Conservation (phyloP, 2,329 filamentous ascomycete genomes). For the Setomelanomma holmii region DNA sequence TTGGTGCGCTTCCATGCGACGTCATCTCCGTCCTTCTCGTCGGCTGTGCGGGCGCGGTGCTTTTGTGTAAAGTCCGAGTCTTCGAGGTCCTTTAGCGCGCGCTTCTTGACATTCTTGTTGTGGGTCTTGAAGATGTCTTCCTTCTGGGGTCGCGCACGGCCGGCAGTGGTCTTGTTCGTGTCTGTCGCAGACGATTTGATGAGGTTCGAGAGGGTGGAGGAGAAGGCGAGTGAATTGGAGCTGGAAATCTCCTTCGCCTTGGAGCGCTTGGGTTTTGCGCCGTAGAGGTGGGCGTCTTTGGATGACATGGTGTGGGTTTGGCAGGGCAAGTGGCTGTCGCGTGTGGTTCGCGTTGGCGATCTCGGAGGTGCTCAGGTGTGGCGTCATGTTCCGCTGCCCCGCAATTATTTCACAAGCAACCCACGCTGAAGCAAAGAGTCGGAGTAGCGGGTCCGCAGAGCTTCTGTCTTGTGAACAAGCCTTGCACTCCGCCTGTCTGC, state of each 20-base stretch:
- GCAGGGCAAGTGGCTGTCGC: slow-evolving; percentile 4
- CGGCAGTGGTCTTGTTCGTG: slow-evolving; percentile 53
- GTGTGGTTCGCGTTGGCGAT: slow-evolving; percentile 25
- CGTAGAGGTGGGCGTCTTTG: slow-evolving; percentile 76
- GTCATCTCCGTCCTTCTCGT: slow-evolving; percentile 63
- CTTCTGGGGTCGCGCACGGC: slow-evolving; percentile 65
- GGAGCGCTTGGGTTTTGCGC: slow-evolving; percentile 68
- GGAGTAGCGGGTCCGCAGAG: slow-evolving; percentile 13
- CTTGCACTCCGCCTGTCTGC: background rate
- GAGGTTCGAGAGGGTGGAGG: slow-evolving; percentile 83
- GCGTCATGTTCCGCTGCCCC: slow-evolving; percentile 22
- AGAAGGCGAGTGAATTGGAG: slow-evolving; percentile 80
- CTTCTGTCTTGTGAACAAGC: background rate
- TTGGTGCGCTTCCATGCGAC: slow-evolving; percentile 70
- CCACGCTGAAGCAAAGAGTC: slow-evolving; percentile 19
- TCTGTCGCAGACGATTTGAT: slow-evolving; percentile 63
- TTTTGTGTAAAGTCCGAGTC: slow-evolving; percentile 67
- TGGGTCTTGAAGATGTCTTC: slow-evolving; percentile 73
- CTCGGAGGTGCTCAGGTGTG: slow-evolving; percentile 16
- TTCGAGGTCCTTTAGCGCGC: slow-evolving; percentile 66
- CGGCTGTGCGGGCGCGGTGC: slow-evolving; percentile 64
- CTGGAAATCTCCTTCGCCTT: slow-evolving; percentile 70
- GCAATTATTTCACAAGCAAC: slow-evolving; percentile 24
- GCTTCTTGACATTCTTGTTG: slow-evolving; percentile 68
- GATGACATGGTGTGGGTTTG: slow-evolving; percentile 31